Evolutionary conservation across 2,329 filamentous ascomycete genomes (phyloP).

Genomic region (Daldinia sp.): DNA sequence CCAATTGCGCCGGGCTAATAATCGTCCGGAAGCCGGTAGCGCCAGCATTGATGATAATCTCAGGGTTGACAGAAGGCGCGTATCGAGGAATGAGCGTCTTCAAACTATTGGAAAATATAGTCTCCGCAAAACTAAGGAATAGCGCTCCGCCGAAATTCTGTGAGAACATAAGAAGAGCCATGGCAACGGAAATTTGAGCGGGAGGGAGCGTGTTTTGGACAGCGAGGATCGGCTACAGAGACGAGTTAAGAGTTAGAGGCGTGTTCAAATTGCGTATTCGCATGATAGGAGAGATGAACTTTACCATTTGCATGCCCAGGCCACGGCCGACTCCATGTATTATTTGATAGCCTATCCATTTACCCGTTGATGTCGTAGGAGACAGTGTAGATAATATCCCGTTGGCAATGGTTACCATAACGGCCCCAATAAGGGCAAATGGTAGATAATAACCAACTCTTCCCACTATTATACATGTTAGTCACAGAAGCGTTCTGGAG

Average conservation of each 20-base stretch:
- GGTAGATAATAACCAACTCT: background rate
- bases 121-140: constrained; percentile 32
- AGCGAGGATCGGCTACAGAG: constrained; percentile 18
- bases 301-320: constrained; percentile 24
- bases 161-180: constrained; percentile 20
- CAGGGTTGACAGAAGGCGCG: constrained; percentile 50
- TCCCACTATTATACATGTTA: background rate
- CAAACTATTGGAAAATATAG: constrained; percentile 48
- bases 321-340: constrained; percentile 18
- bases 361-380: constrained; percentile 7
- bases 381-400: constrained; percentile 16
- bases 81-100: constrained; percentile 48
- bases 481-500: background rate
- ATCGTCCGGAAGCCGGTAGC: constrained; percentile 55
- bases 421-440: background rate
- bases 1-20: constrained; percentile 50
- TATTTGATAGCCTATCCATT: constrained; percentile 28
- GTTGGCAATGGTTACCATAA: constrained; percentile 10
- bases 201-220: constrained; percentile 11
- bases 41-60: constrained; percentile 57
- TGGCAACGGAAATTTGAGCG: constrained; percentile 12
- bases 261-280: background rate
- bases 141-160: constrained; percentile 17
- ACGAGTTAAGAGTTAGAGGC: background rate
- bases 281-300: background rate